These are phyloP conservation scores for Solanum clarkiae DNA, from an alignment of 257 asterid species.

Conservation along the genomic window DNA sequence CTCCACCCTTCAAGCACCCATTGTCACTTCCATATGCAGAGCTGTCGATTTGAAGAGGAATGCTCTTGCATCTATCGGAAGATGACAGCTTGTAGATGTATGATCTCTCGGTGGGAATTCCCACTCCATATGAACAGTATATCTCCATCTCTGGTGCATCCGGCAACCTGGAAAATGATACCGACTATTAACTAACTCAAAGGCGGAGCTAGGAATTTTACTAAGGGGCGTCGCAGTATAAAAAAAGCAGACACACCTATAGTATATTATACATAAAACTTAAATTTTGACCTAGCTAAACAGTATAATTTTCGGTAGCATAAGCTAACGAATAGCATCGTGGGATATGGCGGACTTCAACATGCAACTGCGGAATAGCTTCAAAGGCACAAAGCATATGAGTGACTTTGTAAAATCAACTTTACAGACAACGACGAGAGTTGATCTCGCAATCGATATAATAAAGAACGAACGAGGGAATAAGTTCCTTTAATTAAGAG, in stretches of 20 bases:
- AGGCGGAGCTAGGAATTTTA: background rate
- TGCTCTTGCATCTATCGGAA: slow-evolving; percentile 45
- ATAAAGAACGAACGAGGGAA: background rate
- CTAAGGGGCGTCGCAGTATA: background rate
- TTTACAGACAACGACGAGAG: background rate
- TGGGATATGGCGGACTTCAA: background rate
- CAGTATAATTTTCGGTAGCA: background rate
- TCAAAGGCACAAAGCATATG: background rate
- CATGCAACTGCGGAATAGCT: background rate
- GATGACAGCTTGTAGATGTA: slow-evolving; percentile 60
- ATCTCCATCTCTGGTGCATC: slow-evolving; percentile 86
- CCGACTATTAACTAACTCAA: background rate
- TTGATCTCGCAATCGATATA: background rate
- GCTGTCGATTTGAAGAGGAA: slow-evolving; percentile 74
- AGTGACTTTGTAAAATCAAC: background rate
- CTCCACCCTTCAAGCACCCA: slow-evolving; percentile 74
- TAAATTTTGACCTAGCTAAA: background rate
- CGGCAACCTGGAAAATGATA: slow-evolving; percentile 48
- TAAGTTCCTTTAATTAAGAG: background rate
- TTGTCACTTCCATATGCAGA: slow-evolving; percentile 47
- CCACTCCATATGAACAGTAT: slow-evolving; percentile 63
- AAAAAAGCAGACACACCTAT: background rate
- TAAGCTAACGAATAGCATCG: background rate
- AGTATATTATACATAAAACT: background rate
- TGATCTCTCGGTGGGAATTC: slow-evolving; percentile 77